A percentile compares a stretch with the other conserved stretches of the same genome.
phyloP scores from a whole-genome alignment of 345 rosid genomes.

The Acer yangbiense region DNA sequence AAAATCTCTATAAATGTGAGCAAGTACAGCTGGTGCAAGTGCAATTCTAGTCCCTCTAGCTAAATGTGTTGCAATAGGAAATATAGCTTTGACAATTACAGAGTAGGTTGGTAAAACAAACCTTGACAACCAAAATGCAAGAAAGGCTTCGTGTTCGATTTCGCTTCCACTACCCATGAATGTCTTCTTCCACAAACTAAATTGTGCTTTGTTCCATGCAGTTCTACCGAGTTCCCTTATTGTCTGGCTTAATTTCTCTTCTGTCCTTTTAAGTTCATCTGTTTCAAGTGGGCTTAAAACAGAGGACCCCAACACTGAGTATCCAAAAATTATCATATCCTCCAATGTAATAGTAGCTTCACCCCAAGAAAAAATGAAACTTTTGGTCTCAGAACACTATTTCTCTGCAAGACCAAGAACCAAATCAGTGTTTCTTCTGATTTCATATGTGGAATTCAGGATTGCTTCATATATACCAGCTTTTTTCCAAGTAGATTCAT shows the following conservation, averaged over 20 bases:
- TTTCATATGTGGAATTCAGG: constrained; percentile 39
- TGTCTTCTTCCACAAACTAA: constrained; percentile 16
- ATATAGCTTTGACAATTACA: neutral
- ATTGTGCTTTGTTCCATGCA: neutral
- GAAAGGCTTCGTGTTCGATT: constrained; percentile 53
- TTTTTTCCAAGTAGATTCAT: constrained; percentile 39
- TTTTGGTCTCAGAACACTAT: constrained; percentile 53
- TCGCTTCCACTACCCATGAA: constrained; percentile 29
- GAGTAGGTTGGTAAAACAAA: constrained; percentile 20
- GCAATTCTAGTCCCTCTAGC: constrained; percentile 47
- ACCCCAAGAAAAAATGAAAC: constrained; percentile 59
- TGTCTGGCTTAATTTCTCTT: neutral
- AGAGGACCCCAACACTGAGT: constrained; percentile 49
- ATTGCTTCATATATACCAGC: constrained; percentile 52
- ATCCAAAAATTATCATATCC: constrained; percentile 44
- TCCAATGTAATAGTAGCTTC: constrained; percentile 56
- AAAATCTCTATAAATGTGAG: constrained; percentile 43
- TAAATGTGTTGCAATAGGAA: constrained; percentile 34
- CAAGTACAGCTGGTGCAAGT: constrained; percentile 50
- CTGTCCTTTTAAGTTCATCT: constrained; percentile 23
- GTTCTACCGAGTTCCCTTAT: neutral
- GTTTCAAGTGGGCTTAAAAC: constrained; percentile 30
- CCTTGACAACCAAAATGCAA: constrained; percentile 40
- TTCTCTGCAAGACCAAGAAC: constrained; percentile 44
- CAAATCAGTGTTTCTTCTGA: constrained; percentile 33